phyloP scores from a whole-genome alignment of 2,329 filamentous ascomycete species.

The Plectosphaerella sp. region DNA sequence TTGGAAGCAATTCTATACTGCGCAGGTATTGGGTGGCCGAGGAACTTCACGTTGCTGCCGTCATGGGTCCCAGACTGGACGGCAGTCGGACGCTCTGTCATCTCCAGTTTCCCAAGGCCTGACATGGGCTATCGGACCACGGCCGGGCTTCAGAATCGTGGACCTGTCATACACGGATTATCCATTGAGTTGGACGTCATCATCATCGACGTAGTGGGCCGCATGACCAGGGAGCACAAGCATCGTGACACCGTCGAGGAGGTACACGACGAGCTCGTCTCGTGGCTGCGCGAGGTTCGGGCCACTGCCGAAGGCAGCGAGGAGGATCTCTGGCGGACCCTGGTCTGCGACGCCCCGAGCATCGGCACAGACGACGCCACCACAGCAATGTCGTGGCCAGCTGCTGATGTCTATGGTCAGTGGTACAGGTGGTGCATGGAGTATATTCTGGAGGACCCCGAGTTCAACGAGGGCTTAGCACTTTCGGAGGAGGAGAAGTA shows the following conservation, averaged over 20 bases:
- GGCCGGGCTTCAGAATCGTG: not conserved
- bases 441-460: not conserved
- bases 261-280: not conserved
- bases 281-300: not conserved
- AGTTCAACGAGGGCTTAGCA: not conserved
- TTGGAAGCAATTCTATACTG: not conserved
- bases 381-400: not conserved
- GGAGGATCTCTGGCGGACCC: not conserved
- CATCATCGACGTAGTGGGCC: not conserved
- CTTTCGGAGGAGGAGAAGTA: not conserved
- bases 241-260: not conserved
- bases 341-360: not conserved
- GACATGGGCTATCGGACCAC: not conserved
- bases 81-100: not conserved
- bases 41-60: not conserved
- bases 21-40: not conserved
- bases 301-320: not conserved
- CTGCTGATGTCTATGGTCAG: not conserved
- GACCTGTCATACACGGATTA: not conserved
- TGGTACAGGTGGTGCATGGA: not conserved
- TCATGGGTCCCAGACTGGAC: slow-evolving; percentile 1
- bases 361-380: not conserved
- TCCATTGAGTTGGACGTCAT: not conserved
- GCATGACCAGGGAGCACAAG: not conserved
- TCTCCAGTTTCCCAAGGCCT: not conserved